Base-by-base conservation (phyloP, 345 rosid genomes). In the Aquilaria sinensis region DNA sequence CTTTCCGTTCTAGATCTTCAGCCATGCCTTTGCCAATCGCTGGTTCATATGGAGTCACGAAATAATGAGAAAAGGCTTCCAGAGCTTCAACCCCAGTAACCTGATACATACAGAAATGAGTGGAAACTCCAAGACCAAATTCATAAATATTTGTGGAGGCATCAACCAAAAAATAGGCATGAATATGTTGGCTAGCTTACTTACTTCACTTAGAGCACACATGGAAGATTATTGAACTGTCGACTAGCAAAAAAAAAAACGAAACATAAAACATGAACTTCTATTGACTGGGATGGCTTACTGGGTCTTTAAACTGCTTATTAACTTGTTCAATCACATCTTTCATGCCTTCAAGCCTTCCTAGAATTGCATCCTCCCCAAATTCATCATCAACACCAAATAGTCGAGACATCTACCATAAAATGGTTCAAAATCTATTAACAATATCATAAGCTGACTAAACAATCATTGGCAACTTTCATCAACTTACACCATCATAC, bases 331-430 rank as follows among this genome's bases (percentile, higher is more conserved):
- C 96, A 63, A 94, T 95, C 59, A 95, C 96, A 66, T 89, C 96
- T 77, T 95, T 95, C 97, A 95, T 87, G 61, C 98, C 87, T 82
- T 95, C 99, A 8, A 95, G 96, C 83, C 85, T 95, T 73, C 99
- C 96, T 76, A 95, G 72, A 47, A 95, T 75, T 37, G 99, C 96
- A 80, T 94, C 97, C 76, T 94, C 99, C 47, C 96, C 97, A 72
- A 91, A 94, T 62, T 90, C 95, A 69, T 91, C 94, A 72, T 81
- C 96, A 23, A 91, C 66, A 65, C 99, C 97, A 61, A 94, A 86
- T 46, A 90, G 66, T 58, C 93, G 90, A 46, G 85, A 90, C 90
- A 88, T 83, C 99, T 94, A 85, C 73, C 62, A 71, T 23, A 14
- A 73, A 58, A 57, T 71, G 53, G 43, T 65, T 58, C 50, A 64